These are phyloP conservation scores for Termitomyces titanicus DNA, from an alignment of 768 basidiomycete genomes.

Conservation along the genomic window DNA sequence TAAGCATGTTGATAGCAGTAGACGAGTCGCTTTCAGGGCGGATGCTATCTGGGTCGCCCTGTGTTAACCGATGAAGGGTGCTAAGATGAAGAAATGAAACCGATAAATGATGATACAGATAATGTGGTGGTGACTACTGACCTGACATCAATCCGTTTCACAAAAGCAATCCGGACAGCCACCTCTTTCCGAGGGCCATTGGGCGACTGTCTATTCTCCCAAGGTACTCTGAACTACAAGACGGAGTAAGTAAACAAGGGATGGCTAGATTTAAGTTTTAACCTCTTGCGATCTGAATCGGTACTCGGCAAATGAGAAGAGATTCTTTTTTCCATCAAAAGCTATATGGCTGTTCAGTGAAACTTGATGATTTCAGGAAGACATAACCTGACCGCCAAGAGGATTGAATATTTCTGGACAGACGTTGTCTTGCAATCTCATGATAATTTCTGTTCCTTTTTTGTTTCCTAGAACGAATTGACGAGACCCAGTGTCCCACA, in stretches of 20 bases:
- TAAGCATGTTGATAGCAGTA: constrained; percentile 28
- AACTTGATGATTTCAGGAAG: background rate
- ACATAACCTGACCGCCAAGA: constrained; percentile 20
- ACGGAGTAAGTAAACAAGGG: background rate
- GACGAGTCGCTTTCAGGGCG: constrained; percentile 17
- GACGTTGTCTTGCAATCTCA: constrained; percentile 23
- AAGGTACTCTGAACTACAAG: constrained; percentile 18
- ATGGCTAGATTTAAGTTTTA: background rate
- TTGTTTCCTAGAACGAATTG: constrained; percentile 20
- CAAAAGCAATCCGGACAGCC: constrained; percentile 21
- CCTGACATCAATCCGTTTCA: constrained; percentile 20
- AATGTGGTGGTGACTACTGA: constrained; percentile 2
- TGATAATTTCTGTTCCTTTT: constrained; percentile 27
- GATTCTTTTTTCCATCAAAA: constrained; percentile 31
- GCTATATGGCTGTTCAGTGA: constrained; percentile 15
- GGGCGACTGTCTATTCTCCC: constrained; percentile 11
- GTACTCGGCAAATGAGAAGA: constrained; percentile 24
- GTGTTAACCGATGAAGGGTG: constrained; percentile 9
- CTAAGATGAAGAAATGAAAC: background rate
- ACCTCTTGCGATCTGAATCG: constrained; percentile 17
- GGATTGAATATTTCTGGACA: constrained; percentile 21
- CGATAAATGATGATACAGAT: background rate
- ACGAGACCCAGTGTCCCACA: constrained; percentile 16
- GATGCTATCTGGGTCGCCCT: constrained; percentile 10
- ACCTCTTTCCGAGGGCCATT: constrained; percentile 12